Evolutionary conservation across 2,329 filamentous ascomycete species (phyloP), one percentile per base, ranked within the genome.

Genomic region (Alternaria consortialis): DNA sequence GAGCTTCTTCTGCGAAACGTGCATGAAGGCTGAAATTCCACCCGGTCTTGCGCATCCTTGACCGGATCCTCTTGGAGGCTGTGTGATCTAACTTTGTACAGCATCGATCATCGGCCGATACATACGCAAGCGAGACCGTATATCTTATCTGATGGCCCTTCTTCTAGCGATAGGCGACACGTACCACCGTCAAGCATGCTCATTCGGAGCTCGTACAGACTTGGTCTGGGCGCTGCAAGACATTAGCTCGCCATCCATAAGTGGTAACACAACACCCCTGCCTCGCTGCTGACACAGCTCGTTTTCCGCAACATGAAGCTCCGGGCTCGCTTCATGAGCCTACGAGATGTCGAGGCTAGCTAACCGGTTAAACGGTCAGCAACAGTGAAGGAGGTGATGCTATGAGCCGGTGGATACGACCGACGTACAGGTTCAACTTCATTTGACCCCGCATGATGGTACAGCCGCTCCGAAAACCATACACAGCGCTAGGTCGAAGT

Each of bases 221-320:
- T 44, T 32, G 43, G 27, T 40, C 43, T 67, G 42, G 51, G 37
- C 44, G 47, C 60, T 59, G 61, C 39, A 61, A 58, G 57, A 57
- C 40, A 47, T 20, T 36, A 53, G 25, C 50, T 56, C 53, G 56
- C 63, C 55, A 56, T 56, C 48, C 56, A 64, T 59, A 55, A 57
- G 32, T 29, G 25, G 20, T 34, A 43, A 54, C 44, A 62, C 53
- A 39, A 27, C 27, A n/a, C 13, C 23, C 46, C 42, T 62, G 56
- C 64, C 59, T 60, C 54, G 53, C 65, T 65, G 69, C 67, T 70
- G 66, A 72, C 68, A 69, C 51, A 60, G 40, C 29, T 54, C 32
- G 11, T 17, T n/a, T 23, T 47, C 58, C 63, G 61, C 62, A 62
- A 31, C 60, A 63, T 66, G 65, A 67, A 54, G 48, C 44, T 40